phyloP scores from a whole-genome alignment of 1,284 basidiomycete species.

The Apiotrichum mycotoxinovorans region DNA sequence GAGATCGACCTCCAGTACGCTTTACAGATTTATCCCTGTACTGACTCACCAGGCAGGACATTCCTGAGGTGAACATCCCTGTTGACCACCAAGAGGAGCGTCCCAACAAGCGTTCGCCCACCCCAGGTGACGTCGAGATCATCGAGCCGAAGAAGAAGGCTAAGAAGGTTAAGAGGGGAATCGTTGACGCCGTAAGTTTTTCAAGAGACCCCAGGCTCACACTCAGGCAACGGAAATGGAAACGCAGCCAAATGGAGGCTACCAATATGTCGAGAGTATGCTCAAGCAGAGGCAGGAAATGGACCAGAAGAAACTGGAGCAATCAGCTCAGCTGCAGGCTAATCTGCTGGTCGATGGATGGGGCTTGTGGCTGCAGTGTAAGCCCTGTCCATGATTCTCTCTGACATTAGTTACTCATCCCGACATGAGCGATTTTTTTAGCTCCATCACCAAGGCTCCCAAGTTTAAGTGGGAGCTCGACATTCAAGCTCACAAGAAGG shows the following conservation, averaged over 20 bases:
- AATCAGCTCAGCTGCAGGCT: constrained; percentile 9
- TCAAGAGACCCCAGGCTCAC: background rate
- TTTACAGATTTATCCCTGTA: too few species aligned
- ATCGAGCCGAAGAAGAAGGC: constrained; percentile 9
- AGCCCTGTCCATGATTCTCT: background rate
- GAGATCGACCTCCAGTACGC: too few species aligned
- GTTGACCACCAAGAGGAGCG: background rate
- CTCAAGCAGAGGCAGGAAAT: constrained; percentile 7
- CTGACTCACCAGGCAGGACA: background rate
- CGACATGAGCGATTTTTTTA: constrained; percentile 28
- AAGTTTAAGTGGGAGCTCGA: constrained; percentile 37
- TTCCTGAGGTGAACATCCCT: background rate
- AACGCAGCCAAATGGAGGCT: background rate
- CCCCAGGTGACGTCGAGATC: too few species aligned
- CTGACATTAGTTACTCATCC: constrained; percentile 30
- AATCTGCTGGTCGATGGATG: constrained; percentile 25
- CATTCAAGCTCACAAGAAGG: background rate
- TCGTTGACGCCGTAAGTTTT: constrained; percentile 19
- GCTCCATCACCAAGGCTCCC: constrained; percentile 12
- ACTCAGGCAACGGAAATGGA: constrained; percentile 2
- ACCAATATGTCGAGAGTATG: constrained; percentile 23
- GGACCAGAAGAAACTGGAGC: constrained; percentile 14
- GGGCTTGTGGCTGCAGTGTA: constrained; percentile 28
- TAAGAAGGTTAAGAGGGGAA: constrained; percentile 13
- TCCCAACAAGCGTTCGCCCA: too few species aligned